phyloP scores from a whole-genome alignment of 495 filamentous ascomycete species.

The Neurospora intermedia region DNA sequence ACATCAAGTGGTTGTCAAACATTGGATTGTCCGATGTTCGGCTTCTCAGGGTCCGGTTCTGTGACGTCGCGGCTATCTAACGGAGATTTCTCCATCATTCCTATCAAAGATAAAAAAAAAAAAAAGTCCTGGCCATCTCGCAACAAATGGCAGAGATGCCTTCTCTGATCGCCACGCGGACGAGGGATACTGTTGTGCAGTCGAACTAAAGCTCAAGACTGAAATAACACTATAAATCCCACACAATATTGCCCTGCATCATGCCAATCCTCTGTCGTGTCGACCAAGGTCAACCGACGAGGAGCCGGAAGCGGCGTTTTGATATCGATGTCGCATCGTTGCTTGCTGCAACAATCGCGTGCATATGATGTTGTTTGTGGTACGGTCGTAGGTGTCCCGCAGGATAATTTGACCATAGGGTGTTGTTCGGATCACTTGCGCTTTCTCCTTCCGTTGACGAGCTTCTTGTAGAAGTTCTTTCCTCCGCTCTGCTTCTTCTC shows the following conservation, averaged over 20 bases:
- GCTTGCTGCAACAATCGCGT: background rate
- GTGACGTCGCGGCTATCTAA: background rate
- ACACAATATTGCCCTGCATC: background rate
- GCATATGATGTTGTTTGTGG: background rate
- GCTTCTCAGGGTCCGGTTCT: background rate
- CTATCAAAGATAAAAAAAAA: background rate
- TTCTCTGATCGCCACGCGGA: background rate
- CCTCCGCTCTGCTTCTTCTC: conserved; percentile 20
- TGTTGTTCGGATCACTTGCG: conserved; percentile 11
- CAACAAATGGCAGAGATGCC: background rate
- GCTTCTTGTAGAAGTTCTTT: conserved; percentile 23
- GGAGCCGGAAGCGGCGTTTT: background rate
- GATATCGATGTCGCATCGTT: background rate
- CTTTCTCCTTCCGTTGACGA: conserved; percentile 18
- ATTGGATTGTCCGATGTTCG: background rate
- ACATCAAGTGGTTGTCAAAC: background rate
- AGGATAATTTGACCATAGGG: background rate
- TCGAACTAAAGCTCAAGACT: background rate
- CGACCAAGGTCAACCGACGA: background rate
- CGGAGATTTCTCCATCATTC: background rate
- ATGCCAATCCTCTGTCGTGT: background rate
- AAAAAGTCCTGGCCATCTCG: background rate
- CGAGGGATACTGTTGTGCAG: background rate
- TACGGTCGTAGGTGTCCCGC: background rate
- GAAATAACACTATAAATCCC: background rate